These are phyloP conservation scores for Penicillium malachiteum DNA, from an alignment of 495 filamentous ascomycete genomes.

Conservation along the genomic window DNA sequence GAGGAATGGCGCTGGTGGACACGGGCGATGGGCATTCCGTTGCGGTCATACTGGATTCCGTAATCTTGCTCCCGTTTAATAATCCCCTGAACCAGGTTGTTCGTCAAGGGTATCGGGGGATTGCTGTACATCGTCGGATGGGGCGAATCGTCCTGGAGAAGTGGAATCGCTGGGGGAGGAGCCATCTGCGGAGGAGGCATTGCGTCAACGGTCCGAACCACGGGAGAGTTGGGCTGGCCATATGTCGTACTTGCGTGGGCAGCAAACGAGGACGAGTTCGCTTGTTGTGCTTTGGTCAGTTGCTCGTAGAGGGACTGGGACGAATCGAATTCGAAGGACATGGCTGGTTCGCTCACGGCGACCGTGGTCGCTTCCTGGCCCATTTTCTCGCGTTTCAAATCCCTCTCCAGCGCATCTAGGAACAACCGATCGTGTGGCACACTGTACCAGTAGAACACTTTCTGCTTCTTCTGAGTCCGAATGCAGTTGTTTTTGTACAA, in stretches of 20 bases:
- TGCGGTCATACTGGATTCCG: conserved; percentile 82
- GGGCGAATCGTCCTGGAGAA: conserved; percentile 77
- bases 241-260: conserved; percentile 75
- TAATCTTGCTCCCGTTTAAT: conserved; percentile 84
- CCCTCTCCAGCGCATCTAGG: conserved; percentile 93
- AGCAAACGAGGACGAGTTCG: conserved; percentile 93
- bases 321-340: conserved; percentile 98
- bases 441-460: conserved; percentile 99
- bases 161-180: conserved; percentile 64
- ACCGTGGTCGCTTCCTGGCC: conserved; percentile 95
- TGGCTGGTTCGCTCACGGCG: conserved; percentile 90
- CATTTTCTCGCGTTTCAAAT: conserved; percentile 99
- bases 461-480: conserved; percentile 99
- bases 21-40: conserved; percentile 78
- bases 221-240: conserved; percentile 78
- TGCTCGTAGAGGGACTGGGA: conserved; percentile 99
- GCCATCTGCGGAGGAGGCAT: conserved; percentile 77
- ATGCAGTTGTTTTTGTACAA: conserved; percentile 99
- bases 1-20: conserved; percentile 89
- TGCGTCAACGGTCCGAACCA: conserved; percentile 85
- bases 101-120: conserved; percentile 57
- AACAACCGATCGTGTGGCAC: conserved; percentile 97
- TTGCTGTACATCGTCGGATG: conserved; percentile 68
- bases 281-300: conserved; percentile 98
- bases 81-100: conserved; percentile 61